Percentiles rank a stretch among this genome's conserved stretches.
phyloP scores from a whole-genome alignment of 2,329 filamentous ascomycete species.

The Didymella exigua region DNA sequence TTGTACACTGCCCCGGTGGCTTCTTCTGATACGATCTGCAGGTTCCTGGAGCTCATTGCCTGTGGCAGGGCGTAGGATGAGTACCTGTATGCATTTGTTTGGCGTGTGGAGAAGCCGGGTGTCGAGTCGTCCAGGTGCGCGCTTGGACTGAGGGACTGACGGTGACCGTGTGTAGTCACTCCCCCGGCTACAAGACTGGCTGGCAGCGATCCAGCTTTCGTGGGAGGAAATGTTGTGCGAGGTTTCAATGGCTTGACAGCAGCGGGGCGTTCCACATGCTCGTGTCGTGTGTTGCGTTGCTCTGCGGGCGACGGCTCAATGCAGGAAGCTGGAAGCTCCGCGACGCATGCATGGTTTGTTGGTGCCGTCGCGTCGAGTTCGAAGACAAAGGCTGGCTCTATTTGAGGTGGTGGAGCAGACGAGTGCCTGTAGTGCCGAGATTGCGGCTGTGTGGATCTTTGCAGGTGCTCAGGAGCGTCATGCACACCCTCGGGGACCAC shows the following conservation, averaged over 20 bases:
- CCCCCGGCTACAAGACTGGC: slow-evolving; percentile 31
- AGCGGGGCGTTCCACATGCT: not conserved
- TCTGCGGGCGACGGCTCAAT: not conserved
- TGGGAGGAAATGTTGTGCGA: slow-evolving; percentile 10
- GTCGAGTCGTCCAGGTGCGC: not conserved
- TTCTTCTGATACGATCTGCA: not conserved
- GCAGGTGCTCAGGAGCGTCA: not conserved
- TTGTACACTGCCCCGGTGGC: not conserved
- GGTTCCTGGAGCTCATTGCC: not conserved
- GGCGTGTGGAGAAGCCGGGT: not conserved
- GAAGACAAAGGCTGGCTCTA: slow-evolving; percentile 6
- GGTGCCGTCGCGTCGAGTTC: slow-evolving; percentile 21
- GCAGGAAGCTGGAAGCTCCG: slow-evolving; percentile 27
- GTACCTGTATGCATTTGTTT: slow-evolving; percentile 13
- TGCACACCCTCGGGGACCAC: not conserved
- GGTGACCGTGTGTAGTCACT: slow-evolving; percentile 1
- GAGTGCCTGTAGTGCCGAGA: slow-evolving; percentile 8
- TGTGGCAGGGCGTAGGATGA: not conserved
- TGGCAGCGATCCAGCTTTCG: slow-evolving; percentile 15
- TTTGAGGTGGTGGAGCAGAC: slow-evolving; percentile 1
- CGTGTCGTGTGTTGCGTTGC: not conserved
- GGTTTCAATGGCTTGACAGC: not conserved
- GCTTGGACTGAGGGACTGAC: not conserved
- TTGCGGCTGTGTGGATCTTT: not conserved
- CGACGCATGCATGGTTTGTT: slow-evolving; percentile 15